These are phyloP conservation scores for Pigoraptor vietnamica DNA, from an alignment of 78 protist genomes.

Conservation along the genomic window DNA sequence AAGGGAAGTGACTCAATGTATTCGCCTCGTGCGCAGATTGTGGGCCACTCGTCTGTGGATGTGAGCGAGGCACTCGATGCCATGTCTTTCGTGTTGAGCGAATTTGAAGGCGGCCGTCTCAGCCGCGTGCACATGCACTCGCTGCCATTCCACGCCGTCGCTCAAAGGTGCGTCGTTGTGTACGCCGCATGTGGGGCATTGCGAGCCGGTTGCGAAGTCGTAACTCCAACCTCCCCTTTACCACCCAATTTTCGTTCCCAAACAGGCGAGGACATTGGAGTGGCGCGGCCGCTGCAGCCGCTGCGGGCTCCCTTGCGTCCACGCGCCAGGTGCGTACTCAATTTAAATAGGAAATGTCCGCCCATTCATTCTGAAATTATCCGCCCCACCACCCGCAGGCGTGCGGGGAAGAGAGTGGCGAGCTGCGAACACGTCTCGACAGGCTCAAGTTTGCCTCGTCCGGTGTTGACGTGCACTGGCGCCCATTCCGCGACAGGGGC, in stretches of 20 bases:
- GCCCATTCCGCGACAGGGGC: background rate
- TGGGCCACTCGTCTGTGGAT: background rate
- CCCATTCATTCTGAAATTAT: too few species aligned
- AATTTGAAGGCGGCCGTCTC: background rate
- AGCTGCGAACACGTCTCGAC: background rate
- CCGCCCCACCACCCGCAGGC: too few species aligned
- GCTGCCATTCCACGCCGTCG: background rate
- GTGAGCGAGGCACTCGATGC: background rate
- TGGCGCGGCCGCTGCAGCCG: background rate
- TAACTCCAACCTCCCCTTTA: too few species aligned
- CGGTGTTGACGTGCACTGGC: background rate
- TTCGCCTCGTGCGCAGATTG: background rate
- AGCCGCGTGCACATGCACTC: background rate
- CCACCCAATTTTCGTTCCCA: background rate
- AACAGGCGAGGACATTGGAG: background rate
- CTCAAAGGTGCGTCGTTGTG: background rate
- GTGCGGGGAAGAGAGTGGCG: background rate
- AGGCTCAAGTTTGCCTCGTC: background rate
- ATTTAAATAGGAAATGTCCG: too few species aligned
- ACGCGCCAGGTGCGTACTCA: background rate
- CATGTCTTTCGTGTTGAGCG: background rate
- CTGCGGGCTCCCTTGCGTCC: background rate
- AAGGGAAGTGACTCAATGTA: background rate
- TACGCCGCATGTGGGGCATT: too few species aligned
- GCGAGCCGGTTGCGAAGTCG: too few species aligned